Base-by-base conservation (phyloP, 805 yeast species). In the Suhomyces prunicola region DNA sequence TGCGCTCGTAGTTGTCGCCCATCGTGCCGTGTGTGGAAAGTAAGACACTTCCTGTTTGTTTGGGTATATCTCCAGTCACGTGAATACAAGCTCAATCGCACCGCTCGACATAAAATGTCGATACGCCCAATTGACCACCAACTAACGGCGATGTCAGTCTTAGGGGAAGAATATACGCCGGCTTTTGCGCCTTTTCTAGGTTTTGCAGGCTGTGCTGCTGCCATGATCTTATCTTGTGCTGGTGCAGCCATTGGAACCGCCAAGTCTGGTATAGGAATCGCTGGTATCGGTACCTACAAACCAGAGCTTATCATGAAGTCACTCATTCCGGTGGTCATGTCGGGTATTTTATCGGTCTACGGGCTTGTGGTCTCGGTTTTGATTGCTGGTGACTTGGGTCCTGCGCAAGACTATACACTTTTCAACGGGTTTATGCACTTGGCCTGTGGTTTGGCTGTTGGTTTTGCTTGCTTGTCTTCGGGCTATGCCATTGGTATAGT, bases 161-260 rank as follows among this genome's bases (percentile, higher is more conserved):
- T 69, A 47, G 74, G 72, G 57, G 80, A 77, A 62, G 93, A 87
- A 69, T 87, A 83, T 66, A 81, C 91, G 33, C 98, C 99, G 47
- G 85, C 85, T 29, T 94, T 88, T 72, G 97, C 99, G 13, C 98
- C 99, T 55, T 94, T 94, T 71, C 85, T 94, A 68, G 99, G 99
- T 42, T 91, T 93, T 72, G 97, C 97, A 40, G 99, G 97, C 50
- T 92, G 98, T 74, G 90, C 94, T 6, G 86, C 90, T 46, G 96
- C 97, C 48, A 89, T 90, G 89, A 82, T 90, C 23, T 77, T 93
- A 54, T 86, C 96, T 53, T 90, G 97, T 66, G 86, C 93, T n/a
- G 99, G 99, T 57, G 98, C 99, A 4, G 98, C 98, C 56, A 86
- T 91, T 60, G 99, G 99, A 54, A 93, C 98, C 3, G 98, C 98